A percentile compares a stretch with the other conserved stretches of the same genome.
Evolutionary conservation across 2,329 filamentous ascomycete genomes (phyloP).

Genomic region (Fusarium sambucinum): DNA sequence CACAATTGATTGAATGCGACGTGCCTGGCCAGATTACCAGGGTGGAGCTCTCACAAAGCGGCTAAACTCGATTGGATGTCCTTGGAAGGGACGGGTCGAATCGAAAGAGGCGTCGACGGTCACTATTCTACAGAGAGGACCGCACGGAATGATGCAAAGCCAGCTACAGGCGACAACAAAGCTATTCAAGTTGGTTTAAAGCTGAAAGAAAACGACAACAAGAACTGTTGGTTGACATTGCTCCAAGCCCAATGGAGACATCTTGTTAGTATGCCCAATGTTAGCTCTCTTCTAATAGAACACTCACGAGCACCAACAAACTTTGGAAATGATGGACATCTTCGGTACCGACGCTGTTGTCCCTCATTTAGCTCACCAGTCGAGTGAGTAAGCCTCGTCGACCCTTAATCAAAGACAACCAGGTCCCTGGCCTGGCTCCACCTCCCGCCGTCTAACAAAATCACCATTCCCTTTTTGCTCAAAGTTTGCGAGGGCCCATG

Average conservation of each 20-base stretch:
- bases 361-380: conserved; percentile 37
- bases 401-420: conserved; percentile 49
- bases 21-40: conserved; percentile 3
- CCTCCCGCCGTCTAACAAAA: conserved; percentile 43
- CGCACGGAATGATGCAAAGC: conserved; percentile 27
- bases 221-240: conserved; percentile 22
- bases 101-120: conserved; percentile 37
- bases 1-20: conserved; percentile 26
- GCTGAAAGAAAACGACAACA: conserved; percentile 10
- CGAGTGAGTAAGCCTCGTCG: conserved; percentile 46
- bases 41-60: conserved; percentile 5
- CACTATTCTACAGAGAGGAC: not conserved
- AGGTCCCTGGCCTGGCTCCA: conserved; percentile 46
- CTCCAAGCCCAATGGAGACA: conserved; percentile 1
- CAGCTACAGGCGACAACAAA: conserved; percentile 18
- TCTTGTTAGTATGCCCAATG: not conserved
- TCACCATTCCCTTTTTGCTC: conserved; percentile 34
- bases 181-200: conserved; percentile 17
- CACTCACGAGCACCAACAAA: conserved; percentile 9
- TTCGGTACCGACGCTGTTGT: conserved; percentile 27
- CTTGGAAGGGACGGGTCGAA: conserved; percentile 36
- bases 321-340: not conserved
- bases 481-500: conserved; percentile 37
- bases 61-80: conserved; percentile 37
- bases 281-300: not conserved